phyloP scores from a whole-genome alignment of 2,329 filamentous ascomycete species.

The Monosporascus sp. region DNA sequence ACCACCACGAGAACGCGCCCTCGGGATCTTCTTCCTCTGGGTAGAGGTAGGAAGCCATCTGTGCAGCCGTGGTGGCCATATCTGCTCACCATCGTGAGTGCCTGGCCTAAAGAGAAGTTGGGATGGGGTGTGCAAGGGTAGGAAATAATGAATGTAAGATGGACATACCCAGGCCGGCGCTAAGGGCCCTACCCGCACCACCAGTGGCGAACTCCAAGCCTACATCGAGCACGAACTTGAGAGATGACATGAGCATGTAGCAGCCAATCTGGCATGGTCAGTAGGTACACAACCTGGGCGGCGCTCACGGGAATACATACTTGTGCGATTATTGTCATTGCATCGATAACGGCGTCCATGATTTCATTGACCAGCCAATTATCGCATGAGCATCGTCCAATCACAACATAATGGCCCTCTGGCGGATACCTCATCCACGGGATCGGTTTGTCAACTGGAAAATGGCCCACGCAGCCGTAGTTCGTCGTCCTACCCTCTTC shows the following conservation, averaged over 20 bases:
- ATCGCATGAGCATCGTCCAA: constrained; percentile 6
- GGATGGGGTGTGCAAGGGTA: too few relatives aligned
- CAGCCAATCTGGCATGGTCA: constrained; percentile 1
- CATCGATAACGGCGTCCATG: constrained; percentile 6
- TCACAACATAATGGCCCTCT: background rate
- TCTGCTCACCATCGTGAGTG: background rate
- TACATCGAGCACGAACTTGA: constrained; percentile 9
- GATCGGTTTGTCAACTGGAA: constrained; percentile 5
- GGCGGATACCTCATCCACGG: background rate
- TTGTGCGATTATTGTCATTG: constrained; percentile 10
- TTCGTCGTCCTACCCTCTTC: constrained; percentile 4
- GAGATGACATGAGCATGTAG: constrained; percentile 11
- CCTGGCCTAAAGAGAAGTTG: background rate
- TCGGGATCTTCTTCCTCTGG: constrained; percentile 7
- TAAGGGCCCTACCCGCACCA: background rate
- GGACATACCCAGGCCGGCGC: background rate
- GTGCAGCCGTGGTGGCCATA: constrained; percentile 1
- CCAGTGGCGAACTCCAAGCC: constrained; percentile 3
- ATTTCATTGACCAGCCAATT: constrained; percentile 8
- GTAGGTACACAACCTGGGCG: background rate
- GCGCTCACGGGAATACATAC: background rate
- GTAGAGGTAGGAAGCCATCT: constrained; percentile 9
- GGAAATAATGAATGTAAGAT: too few relatives aligned
- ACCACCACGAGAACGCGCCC: constrained; percentile 13
- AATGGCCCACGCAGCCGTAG: constrained; percentile 8